Conservation (phyloP, 2,329 filamentous ascomycete genomes). For the Apiospora arundinis region DNA sequence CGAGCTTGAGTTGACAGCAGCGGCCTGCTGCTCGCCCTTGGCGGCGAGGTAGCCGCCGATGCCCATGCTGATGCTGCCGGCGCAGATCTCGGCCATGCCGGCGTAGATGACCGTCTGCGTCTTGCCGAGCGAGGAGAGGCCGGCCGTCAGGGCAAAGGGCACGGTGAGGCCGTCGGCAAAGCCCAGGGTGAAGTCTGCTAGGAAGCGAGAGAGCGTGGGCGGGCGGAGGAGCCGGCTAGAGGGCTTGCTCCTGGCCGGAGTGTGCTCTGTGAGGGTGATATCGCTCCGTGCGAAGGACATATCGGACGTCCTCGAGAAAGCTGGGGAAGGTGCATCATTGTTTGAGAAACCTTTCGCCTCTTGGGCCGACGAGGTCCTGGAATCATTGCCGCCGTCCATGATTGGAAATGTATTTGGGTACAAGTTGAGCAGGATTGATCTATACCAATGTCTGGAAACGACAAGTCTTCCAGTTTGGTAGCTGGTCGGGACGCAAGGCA, state of each 20-base stretch:
- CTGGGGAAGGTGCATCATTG: neutral
- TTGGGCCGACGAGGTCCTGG: neutral
- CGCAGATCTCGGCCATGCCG: conserved; percentile 76
- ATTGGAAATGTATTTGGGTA: neutral
- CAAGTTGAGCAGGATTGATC: neutral
- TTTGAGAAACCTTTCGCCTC: neutral
- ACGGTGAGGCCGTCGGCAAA: conserved; percentile 82
- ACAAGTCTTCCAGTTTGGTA: neutral
- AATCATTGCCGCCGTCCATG: neutral
- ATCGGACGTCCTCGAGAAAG: neutral
- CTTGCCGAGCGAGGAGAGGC: conserved; percentile 69
- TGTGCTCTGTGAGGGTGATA: conserved; percentile 8
- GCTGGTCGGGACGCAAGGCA: too few relatives aligned
- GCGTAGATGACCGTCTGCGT: conserved; percentile 73
- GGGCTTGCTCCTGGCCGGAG: neutral
- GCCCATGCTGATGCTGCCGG: conserved; percentile 79
- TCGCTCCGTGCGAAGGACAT: conserved; percentile 15
- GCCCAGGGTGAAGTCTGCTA: conserved; percentile 74
- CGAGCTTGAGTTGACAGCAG: neutral
- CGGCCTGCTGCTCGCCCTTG: conserved; percentile 52
- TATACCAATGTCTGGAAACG: neutral
- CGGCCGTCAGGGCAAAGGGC: conserved; percentile 79
- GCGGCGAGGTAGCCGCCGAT: conserved; percentile 76
- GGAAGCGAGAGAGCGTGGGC: conserved; percentile 39
- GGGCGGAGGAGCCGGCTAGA: neutral